Conservation (phyloP, 2,329 filamentous ascomycete species). For the Penicillium sp. region DNA sequence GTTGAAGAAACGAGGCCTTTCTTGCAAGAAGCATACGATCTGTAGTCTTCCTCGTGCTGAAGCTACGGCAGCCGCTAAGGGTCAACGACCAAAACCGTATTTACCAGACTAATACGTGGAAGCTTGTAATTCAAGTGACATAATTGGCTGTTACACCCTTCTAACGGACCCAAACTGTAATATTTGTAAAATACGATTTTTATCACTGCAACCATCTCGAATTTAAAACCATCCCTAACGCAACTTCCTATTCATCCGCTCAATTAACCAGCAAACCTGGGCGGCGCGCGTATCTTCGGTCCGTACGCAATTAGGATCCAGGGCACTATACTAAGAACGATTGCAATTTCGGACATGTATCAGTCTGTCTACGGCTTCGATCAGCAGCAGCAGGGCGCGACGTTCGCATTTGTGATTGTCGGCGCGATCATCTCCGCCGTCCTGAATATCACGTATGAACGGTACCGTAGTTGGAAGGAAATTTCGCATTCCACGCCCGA, state of each 20-base stretch:
- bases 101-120: no score
- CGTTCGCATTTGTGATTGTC: conserved; percentile 64
- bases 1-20: no score
- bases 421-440: conserved; percentile 41
- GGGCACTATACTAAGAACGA: not conserved
- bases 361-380: conserved; percentile 61
- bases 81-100: no score
- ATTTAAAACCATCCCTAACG: no score
- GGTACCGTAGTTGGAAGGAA: not conserved
- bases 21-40: no score
- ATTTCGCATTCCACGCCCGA: conserved; percentile 49
- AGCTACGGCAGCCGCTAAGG: no score
- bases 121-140: no score
- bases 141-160: no score
- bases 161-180: no score
- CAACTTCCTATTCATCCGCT: not conserved
- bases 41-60: no score
- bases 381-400: conserved; percentile 45
- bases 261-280: not conserved
- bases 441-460: conserved; percentile 3
- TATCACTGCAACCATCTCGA: no score
- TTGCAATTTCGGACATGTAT: conserved; percentile 6
- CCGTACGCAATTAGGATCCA: conserved; percentile 1
- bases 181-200: no score
- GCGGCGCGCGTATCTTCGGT: not conserved